phyloP scores from a whole-genome alignment of 495 filamentous ascomycete species.

The Penicillium desertorum region DNA sequence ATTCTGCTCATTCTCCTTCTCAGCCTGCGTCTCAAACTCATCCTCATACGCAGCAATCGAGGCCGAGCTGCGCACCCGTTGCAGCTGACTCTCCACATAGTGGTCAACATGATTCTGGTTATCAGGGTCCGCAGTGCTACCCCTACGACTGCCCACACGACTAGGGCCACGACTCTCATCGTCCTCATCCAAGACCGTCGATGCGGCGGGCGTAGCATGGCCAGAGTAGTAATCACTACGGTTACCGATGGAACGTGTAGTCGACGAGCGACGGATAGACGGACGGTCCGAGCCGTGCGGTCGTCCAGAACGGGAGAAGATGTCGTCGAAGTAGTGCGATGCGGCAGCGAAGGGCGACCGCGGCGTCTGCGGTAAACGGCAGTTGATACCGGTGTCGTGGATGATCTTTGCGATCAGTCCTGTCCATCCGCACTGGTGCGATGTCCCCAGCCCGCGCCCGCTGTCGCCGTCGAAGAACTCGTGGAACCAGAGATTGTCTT shows the following conservation, averaged over 20 bases:
- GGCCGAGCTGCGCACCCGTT: slow-evolving; percentile 57
- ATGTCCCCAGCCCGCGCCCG: slow-evolving; percentile 85
- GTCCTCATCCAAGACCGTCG: slow-evolving; percentile 30
- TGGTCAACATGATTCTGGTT: slow-evolving; percentile 65
- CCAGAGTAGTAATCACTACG: slow-evolving; percentile 73
- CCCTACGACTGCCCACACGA: slow-evolving; percentile 35
- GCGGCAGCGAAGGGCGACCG: slow-evolving; percentile 79
- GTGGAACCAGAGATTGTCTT: slow-evolving; percentile 90
- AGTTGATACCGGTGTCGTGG: slow-evolving; percentile 90
- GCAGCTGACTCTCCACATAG: slow-evolving; percentile 70
- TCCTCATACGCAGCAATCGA: slow-evolving; percentile 56
- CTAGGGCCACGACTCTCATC: slow-evolving; percentile 32
- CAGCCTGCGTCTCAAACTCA: slow-evolving; percentile 57
- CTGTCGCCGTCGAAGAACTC: slow-evolving; percentile 96
- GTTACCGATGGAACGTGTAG: slow-evolving; percentile 77
- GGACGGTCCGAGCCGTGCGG: slow-evolving; percentile 41
- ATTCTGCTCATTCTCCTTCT: slow-evolving; percentile 23
- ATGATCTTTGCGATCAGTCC: slow-evolving; percentile 94
- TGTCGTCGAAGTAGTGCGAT: slow-evolving; percentile 92
- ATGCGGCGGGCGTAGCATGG: slow-evolving; percentile 25
- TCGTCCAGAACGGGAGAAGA: slow-evolving; percentile 58
- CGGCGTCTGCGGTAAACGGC: slow-evolving; percentile 89
- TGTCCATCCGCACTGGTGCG: slow-evolving; percentile 98
- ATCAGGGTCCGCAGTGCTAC: slow-evolving; percentile 30
- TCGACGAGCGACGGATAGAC: slow-evolving; percentile 75